Percentiles rank a stretch among this genome's conserved stretches.
Evolutionary conservation across 106 monocot genomes (phyloP).

Genomic region (Acanthochlamys bracteata): DNA sequence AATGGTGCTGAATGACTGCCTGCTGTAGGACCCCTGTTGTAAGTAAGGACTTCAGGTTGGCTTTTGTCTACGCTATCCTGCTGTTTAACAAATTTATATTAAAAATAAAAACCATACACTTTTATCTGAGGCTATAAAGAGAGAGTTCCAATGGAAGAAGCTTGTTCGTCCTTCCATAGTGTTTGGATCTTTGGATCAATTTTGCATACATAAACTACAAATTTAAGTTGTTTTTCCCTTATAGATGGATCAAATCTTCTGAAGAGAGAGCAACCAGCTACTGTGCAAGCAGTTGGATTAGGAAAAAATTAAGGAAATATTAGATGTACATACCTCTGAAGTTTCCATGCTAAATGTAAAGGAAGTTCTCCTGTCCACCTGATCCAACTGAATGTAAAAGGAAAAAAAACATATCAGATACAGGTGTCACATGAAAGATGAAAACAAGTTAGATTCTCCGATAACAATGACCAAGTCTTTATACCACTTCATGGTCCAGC

Average conservation of each 20-base stretch:
- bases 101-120: background rate
- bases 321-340: constrained; percentile 8
- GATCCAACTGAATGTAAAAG: constrained; percentile 22
- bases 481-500: too few species aligned
- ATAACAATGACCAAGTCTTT: too few species aligned
- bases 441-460: too few species aligned
- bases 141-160: too few species aligned
- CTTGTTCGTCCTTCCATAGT: background rate
- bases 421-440: too few species aligned
- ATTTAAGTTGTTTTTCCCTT: too few species aligned
- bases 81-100: background rate
- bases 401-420: background rate
- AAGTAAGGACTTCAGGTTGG: constrained; percentile 13
- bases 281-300: background rate
- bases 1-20: constrained; percentile 58
- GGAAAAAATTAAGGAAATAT: background rate
- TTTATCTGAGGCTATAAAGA: too few species aligned
- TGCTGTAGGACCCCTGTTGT: constrained; percentile 10
- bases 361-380: constrained; percentile 9
- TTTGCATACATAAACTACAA: too few species aligned
- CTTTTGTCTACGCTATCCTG: constrained; percentile 38
- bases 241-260: too few species aligned
- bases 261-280: background rate
- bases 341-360: background rate
- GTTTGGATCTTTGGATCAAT: background rate